These are phyloP conservation scores for Lithospermum erythrorhizon DNA, from an alignment of 257 asterid species.

Conservation along the genomic window DNA sequence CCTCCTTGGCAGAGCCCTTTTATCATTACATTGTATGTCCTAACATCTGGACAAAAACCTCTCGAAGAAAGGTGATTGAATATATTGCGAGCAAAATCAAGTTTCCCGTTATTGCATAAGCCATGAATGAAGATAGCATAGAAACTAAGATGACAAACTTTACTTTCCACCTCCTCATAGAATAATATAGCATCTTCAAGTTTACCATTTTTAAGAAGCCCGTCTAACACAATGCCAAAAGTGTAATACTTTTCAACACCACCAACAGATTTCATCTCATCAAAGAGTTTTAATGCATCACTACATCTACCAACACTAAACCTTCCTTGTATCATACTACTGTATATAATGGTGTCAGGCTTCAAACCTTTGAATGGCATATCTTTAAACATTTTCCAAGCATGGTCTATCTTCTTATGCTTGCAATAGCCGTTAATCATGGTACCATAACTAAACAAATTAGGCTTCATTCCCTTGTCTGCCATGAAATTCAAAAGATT, in stretches of 20 bases:
- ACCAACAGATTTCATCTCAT: neutral
- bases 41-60: conserved; percentile 18
- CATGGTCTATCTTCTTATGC: neutral
- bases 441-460: too few relatives aligned
- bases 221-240: neutral
- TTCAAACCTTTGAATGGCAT: neutral
- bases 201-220: neutral
- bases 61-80: conserved; percentile 12
- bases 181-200: neutral
- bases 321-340: neutral
- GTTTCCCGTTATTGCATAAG: conserved; percentile 8
- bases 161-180: neutral
- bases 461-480: too few relatives aligned
- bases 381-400: neutral
- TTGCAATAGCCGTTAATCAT: too few relatives aligned
- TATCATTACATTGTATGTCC: conserved; percentile 17
- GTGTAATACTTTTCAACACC: neutral
- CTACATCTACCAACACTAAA: neutral
- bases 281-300: neutral
- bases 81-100: conserved; percentile 13
- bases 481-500: too few relatives aligned
- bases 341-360: neutral
- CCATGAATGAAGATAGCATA: neutral
- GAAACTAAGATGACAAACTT: neutral
- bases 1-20: conserved; percentile 21